A percentile compares a stretch with the other conserved stretches of the same genome.
Evolutionary conservation across 2,329 filamentous ascomycete genomes (phyloP).

Genomic region (Apiospora arundinis): DNA sequence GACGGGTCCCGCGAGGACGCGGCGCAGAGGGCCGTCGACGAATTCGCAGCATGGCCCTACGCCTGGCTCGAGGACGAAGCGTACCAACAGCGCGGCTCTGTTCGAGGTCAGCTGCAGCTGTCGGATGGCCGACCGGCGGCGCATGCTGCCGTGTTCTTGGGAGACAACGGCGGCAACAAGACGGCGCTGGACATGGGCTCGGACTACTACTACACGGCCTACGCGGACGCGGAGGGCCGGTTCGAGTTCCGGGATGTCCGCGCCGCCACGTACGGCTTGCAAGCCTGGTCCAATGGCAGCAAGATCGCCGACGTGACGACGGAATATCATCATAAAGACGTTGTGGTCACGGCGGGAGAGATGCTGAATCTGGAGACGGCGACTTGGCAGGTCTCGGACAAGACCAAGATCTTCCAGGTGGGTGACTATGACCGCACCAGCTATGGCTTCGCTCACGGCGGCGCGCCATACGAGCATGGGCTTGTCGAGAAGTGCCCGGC

Average conservation of each 20-base stretch:
- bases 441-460: conserved; percentile 50
- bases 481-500: conserved; percentile 51
- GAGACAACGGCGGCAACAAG: conserved; percentile 48
- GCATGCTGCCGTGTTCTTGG: conserved; percentile 56
- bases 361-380: conserved; percentile 46
- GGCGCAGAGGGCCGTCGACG: conserved; percentile 43
- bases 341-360: conserved; percentile 43
- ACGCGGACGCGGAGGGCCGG: conserved; percentile 48
- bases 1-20: conserved; percentile 53
- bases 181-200: conserved; percentile 54
- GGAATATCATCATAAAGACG: conserved; percentile 47
- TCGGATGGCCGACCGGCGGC: conserved; percentile 55
- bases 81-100: conserved; percentile 55
- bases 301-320: conserved; percentile 52
- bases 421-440: conserved; percentile 54
- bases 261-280: conserved; percentile 51
- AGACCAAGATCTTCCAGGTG: conserved; percentile 54
- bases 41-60: conserved; percentile 55
- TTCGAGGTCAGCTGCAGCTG: conserved; percentile 51
- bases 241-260: conserved; percentile 53
- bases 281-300: conserved; percentile 57
- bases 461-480: conserved; percentile 51
- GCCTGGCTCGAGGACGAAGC: conserved; percentile 51
- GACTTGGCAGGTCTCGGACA: conserved; percentile 46
- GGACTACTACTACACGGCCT: conserved; percentile 56